A percentile compares a stretch with the other conserved stretches of the same genome.
Conservation (phyloP, 2,329 filamentous ascomycete genomes). For the Emericellopsis cladophorae region DNA sequence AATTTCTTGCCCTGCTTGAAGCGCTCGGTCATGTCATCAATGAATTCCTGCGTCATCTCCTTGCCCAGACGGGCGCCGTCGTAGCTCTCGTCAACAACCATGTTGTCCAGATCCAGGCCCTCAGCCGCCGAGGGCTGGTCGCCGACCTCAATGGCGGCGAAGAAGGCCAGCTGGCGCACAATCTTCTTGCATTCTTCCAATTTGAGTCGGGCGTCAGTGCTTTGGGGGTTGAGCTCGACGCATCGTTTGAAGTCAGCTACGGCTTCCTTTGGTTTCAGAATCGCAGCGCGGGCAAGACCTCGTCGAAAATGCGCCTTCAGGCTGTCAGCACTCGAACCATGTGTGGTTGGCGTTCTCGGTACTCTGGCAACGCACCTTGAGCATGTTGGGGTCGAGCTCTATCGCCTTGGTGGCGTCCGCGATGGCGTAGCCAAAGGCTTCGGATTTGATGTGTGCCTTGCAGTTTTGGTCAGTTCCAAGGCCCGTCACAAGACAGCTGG, state of each 20-base stretch:
- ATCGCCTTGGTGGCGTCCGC: slow-evolving; percentile 83
- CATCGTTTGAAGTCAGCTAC: slow-evolving; percentile 87
- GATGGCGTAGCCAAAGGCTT: slow-evolving; percentile 88
- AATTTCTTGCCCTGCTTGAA: slow-evolving; percentile 96
- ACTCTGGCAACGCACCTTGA: slow-evolving; percentile 52
- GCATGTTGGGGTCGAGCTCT: slow-evolving; percentile 74
- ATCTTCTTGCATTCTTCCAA: slow-evolving; percentile 89
- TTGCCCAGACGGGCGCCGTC: slow-evolving; percentile 69
- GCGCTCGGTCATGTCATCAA: slow-evolving; percentile 90
- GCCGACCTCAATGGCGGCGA: slow-evolving; percentile 85
- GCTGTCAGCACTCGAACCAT: background rate
- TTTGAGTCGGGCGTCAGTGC: slow-evolving; percentile 86
- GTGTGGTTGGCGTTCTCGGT: background rate
- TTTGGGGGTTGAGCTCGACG: slow-evolving; percentile 71
- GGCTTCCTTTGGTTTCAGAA: slow-evolving; percentile 77
- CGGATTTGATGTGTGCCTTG: slow-evolving; percentile 87
- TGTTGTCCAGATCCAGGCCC: slow-evolving; percentile 76
- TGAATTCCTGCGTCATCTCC: slow-evolving; percentile 91
- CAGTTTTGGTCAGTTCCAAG: background rate
- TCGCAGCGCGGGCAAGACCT: slow-evolving; percentile 83
- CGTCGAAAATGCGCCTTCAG: slow-evolving; percentile 81
- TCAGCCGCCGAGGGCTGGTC: slow-evolving; percentile 89
- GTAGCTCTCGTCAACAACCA: slow-evolving; percentile 70
- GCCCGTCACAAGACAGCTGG: slow-evolving; percentile 33
- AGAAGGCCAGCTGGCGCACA: slow-evolving; percentile 82